Conservation (phyloP, 306 rosid genomes). For the Fragaria ananassa region DNA sequence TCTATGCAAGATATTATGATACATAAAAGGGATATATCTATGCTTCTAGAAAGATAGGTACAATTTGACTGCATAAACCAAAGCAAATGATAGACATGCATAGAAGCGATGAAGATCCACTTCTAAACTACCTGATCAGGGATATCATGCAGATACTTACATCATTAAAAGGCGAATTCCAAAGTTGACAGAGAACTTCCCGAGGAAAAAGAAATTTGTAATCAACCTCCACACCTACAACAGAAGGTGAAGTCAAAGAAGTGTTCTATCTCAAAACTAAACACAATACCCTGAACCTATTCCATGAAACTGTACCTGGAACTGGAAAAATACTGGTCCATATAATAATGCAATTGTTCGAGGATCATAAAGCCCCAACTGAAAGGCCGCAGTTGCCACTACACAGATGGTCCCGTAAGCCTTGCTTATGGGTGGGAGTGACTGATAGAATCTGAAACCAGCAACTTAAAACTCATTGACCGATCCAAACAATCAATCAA, state of each 20-base stretch:
- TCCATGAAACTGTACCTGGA: conserved; percentile 55
- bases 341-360: conserved; percentile 37
- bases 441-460: conserved; percentile 61
- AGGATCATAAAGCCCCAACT: conserved; percentile 41
- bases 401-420: conserved; percentile 80
- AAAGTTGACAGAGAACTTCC: conserved; percentile 77
- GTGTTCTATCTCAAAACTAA: conserved; percentile 1
- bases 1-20: neutral
- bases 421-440: conserved; percentile 94
- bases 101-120: neutral
- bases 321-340: conserved; percentile 37
- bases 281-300: neutral
- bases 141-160: conserved; percentile 44
- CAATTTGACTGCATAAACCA: neutral
- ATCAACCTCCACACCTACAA: conserved; percentile 92
- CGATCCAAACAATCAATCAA: neutral
- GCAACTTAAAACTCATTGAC: conserved; percentile 10
- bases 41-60: neutral
- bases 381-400: conserved; percentile 55
- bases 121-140: neutral
- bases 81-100: neutral
- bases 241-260: conserved; percentile 22
- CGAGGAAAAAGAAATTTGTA: conserved; percentile 87
- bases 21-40: neutral
- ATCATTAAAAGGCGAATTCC: conserved; percentile 90